Conservation (phyloP, 2,329 filamentous ascomycete genomes). For the Alternaria solani region DNA sequence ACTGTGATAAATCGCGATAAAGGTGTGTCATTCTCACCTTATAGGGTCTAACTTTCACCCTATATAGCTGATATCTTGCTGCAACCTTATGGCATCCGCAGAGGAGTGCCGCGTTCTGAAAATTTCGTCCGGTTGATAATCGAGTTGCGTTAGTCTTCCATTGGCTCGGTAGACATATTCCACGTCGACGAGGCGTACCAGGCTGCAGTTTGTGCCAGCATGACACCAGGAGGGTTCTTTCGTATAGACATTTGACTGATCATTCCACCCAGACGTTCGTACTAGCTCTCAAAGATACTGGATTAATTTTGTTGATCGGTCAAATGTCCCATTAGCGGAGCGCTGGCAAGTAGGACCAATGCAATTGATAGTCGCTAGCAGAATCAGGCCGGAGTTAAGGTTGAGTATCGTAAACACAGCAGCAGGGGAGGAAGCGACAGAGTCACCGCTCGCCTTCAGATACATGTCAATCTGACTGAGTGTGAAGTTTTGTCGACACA, state of each 20-base stretch:
- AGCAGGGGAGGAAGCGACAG: background rate
- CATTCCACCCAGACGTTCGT: background rate
- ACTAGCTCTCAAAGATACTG: background rate
- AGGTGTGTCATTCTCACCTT: too few species aligned
- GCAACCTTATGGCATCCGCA: background rate
- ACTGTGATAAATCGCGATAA: too few species aligned
- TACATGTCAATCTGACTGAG: background rate
- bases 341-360: background rate
- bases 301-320: background rate
- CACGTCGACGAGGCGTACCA: background rate
- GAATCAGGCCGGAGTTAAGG: background rate
- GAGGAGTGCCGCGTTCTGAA: background rate
- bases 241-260: background rate
- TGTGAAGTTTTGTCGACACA: background rate
- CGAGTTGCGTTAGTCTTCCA: background rate
- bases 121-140: background rate
- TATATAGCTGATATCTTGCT: background rate
- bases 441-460: background rate
- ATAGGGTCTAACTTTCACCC: background rate
- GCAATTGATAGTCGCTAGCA: background rate
- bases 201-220: background rate
- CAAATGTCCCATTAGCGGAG: background rate
- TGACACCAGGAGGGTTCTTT: background rate
- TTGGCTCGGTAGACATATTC: background rate
- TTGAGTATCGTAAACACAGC: background rate